These are phyloP conservation scores for Phytopythium ostracodes DNA, from an alignment of 352 stramenopile species.

Conservation along the genomic window DNA sequence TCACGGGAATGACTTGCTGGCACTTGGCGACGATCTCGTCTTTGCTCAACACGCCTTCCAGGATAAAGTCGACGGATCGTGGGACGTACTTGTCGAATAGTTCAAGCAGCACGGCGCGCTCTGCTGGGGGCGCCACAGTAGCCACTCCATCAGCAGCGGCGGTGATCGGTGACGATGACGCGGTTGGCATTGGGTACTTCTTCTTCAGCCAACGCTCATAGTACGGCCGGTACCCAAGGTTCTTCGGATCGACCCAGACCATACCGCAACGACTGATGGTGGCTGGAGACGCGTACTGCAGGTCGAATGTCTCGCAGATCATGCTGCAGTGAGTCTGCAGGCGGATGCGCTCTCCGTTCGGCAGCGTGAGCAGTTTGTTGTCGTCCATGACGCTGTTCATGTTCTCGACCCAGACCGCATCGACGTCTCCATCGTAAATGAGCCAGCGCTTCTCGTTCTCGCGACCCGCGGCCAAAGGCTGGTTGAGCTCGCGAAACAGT, in stretches of 20 bases:
- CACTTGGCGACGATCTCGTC: slow-evolving; percentile 90
- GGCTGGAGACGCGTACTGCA: slow-evolving; percentile 94
- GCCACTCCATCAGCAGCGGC: not conserved
- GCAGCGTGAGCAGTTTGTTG: slow-evolving; percentile 94
- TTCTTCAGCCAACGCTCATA: slow-evolving; percentile 94
- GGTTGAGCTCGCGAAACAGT: slow-evolving; percentile 93
- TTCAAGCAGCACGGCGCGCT: slow-evolving; percentile 59
- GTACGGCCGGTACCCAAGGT: slow-evolving; percentile 93
- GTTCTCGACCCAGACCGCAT: slow-evolving; percentile 96
- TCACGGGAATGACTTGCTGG: slow-evolving; percentile 91
- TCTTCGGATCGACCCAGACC: slow-evolving; percentile 97
- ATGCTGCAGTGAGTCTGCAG: slow-evolving; percentile 91
- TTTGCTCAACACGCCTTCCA: slow-evolving; percentile 86
- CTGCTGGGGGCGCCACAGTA: slow-evolving; percentile 26
- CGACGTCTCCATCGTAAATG: slow-evolving; percentile 95
- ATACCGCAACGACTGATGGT: slow-evolving; percentile 95
- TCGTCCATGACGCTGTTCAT: slow-evolving; percentile 99
- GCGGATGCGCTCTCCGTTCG: slow-evolving; percentile 94
- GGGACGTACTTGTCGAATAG: slow-evolving; percentile 94
- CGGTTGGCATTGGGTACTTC: slow-evolving; percentile 56
- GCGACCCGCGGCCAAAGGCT: slow-evolving; percentile 83
- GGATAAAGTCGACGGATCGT: slow-evolving; percentile 90
- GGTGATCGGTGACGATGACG: not conserved
- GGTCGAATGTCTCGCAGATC: slow-evolving; percentile 95
- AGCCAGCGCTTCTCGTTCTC: slow-evolving; percentile 95